Evolutionary conservation across 2,329 filamentous ascomycete species (phyloP).

Genomic region (Zasmidium angulare): DNA sequence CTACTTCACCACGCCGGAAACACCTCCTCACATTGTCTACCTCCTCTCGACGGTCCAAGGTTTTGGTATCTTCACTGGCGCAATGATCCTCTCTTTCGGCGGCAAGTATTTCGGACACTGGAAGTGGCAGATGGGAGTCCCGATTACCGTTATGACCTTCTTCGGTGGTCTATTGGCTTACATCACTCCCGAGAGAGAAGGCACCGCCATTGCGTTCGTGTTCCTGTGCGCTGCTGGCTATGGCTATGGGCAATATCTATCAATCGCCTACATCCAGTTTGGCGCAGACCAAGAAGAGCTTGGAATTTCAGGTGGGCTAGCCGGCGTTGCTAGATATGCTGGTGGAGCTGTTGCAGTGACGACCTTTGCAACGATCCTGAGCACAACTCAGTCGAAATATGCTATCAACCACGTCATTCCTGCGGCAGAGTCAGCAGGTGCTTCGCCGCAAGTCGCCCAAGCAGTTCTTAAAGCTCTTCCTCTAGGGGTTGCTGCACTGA

Average conservation of each 20-base stretch:
- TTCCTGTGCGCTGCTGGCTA: constrained; percentile 48
- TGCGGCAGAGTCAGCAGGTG: constrained; percentile 13
- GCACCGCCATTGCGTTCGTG: constrained; percentile 48
- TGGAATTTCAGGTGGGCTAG: constrained; percentile 46
- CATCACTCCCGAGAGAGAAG: constrained; percentile 44
- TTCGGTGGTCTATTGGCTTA: constrained; percentile 48
- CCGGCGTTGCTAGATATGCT: constrained; percentile 42
- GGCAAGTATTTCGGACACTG: constrained; percentile 47
- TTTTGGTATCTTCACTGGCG: constrained; percentile 45
- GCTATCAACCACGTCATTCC: constrained; percentile 10
- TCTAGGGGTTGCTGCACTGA: constrained; percentile 7
- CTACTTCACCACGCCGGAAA: neutral
- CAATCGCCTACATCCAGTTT: constrained; percentile 51
- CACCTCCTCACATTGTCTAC: constrained; percentile 1
- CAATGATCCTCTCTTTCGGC: constrained; percentile 24
- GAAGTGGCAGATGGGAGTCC: constrained; percentile 48
- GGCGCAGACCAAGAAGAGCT: constrained; percentile 51
- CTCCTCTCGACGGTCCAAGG: constrained; percentile 8
- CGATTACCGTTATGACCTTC: constrained; percentile 48
- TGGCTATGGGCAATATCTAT: constrained; percentile 49
- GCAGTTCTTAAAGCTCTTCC: constrained; percentile 12
- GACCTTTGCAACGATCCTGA: constrained; percentile 10
- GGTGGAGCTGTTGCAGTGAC: constrained; percentile 16
- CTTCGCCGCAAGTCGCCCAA: constrained; percentile 5
- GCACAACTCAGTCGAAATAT: constrained; percentile 2